phyloP scores from a whole-genome alignment of 768 basidiomycete species.

The Phylloporus rhodoxanthus region DNA sequence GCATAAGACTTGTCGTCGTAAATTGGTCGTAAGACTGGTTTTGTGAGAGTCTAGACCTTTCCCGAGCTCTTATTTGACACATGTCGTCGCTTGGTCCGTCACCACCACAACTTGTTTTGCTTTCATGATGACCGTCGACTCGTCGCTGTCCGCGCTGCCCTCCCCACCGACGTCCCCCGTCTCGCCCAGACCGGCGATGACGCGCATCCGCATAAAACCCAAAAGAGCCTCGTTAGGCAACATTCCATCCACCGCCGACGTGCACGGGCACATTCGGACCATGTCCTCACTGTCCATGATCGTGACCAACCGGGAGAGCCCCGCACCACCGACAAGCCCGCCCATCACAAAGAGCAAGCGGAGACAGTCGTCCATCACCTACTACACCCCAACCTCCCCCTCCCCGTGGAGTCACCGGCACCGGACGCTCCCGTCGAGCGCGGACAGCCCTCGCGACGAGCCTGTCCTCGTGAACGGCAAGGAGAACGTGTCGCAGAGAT shows the following conservation, averaged over 20 bases:
- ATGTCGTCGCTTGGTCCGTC: not conserved
- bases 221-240: constrained; percentile 4
- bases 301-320: not conserved
- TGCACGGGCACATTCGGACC: not conserved
- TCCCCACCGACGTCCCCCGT: constrained; percentile 21
- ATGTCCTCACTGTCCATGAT: constrained; percentile 4
- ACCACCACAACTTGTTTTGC: not conserved
- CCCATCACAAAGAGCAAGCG: constrained; percentile 8
- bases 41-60: no score
- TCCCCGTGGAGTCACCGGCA: constrained; percentile 19
- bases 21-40: no score
- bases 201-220: constrained; percentile 14
- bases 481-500: constrained; percentile 12
- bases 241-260: not conserved
- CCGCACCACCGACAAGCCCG: not conserved
- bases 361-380: constrained; percentile 27
- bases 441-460: constrained; percentile 3
- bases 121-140: not conserved
- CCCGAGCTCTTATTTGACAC: not conserved
- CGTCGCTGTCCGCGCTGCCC: not conserved
- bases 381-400: constrained; percentile 25
- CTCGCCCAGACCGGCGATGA: constrained; percentile 5
- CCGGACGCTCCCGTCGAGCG: constrained; percentile 3
- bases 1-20: no score
- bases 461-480: constrained; percentile 2